A percentile compares a stretch with the other conserved stretches of the same genome.
These are phyloP conservation scores for Cyberlindnera bimundalis DNA, from an alignment of 805 yeast genomes.

Conservation along the genomic window DNA sequence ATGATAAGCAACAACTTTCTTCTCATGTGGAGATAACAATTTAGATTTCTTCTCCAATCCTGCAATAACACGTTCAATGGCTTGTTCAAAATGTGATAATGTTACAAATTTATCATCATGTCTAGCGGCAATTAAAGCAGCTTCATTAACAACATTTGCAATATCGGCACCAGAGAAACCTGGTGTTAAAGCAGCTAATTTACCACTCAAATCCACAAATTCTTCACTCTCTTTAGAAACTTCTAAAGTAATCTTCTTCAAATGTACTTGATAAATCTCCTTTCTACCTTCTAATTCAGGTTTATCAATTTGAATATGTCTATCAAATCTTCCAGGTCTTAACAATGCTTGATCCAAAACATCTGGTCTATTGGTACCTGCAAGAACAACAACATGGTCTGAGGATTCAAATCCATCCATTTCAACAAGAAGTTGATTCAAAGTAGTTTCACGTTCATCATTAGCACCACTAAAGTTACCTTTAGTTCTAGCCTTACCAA, in stretches of 20 bases:
- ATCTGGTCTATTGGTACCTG: conserved; percentile 96
- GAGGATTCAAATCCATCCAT: conserved; percentile 95
- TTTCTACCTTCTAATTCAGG: conserved; percentile 96
- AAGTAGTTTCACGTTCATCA: conserved; percentile 95
- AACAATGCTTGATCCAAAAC: conserved; percentile 87
- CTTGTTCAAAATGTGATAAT: conserved; percentile 83
- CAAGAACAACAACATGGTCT: conserved; percentile 94
- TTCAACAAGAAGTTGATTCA: conserved; percentile 93
- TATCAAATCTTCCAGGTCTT: conserved; percentile 97
- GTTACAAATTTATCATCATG: conserved; percentile 66
- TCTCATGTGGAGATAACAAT: conserved; percentile 80
- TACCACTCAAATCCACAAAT: conserved; percentile 65
- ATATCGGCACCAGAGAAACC: conserved; percentile 99
- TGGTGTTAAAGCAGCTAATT: conserved; percentile 93
- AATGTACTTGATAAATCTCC: conserved; percentile 85
- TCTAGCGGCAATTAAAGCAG: conserved; percentile 96
- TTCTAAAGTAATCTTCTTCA: conserved; percentile 63
- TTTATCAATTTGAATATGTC: conserved; percentile 86
- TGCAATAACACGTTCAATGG: conserved; percentile 95
- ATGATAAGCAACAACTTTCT: conserved; percentile 89
- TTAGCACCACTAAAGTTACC: conserved; percentile 75
- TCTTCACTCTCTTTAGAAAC: conserved; percentile 39
- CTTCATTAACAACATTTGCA: conserved; percentile 95
- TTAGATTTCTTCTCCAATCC: conserved; percentile 91
- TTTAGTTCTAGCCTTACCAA: conserved; percentile 87